These are phyloP conservation scores for Termitomyces sp. DNA, from an alignment of 768 basidiomycete genomes.

Conservation along the genomic window DNA sequence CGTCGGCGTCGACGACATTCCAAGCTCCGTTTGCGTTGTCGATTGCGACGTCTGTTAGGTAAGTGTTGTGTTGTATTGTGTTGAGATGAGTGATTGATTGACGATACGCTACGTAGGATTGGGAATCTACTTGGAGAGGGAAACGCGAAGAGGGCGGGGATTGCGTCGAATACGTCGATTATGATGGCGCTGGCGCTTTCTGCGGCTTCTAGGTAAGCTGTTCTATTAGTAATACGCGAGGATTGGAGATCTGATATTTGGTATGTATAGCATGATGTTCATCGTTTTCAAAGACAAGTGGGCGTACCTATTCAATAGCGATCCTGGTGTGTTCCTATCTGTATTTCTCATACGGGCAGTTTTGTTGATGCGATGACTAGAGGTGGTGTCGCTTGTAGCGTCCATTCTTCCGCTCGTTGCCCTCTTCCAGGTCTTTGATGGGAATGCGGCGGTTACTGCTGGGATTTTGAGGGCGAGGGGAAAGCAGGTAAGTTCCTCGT, in stretches of 20 bases:
- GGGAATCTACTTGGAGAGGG: constrained; percentile 87
- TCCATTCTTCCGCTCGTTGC: constrained; percentile 72
- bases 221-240: background rate
- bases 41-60: constrained; percentile 85
- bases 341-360: background rate
- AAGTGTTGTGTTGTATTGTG: constrained; percentile 9
- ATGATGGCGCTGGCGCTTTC: constrained; percentile 62
- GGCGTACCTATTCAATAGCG: constrained; percentile 73
- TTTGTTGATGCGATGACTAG: constrained; percentile 19
- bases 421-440: constrained; percentile 86
- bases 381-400: constrained; percentile 60
- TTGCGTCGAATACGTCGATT: constrained; percentile 64
- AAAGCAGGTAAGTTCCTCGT: constrained; percentile 47
- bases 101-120: constrained; percentile 45
- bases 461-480: constrained; percentile 85
- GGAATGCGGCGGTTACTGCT: constrained; percentile 56
- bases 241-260: background rate
- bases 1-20: constrained; percentile 71
- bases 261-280: constrained; percentile 42
- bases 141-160: constrained; percentile 67
- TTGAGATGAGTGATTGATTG: background rate
- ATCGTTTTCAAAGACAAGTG: constrained; percentile 65
- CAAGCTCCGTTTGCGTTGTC: constrained; percentile 83
- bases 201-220: constrained; percentile 54
- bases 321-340: constrained; percentile 41